Evolutionary conservation across 1,284 basidiomycete species (phyloP), one percentile per base, ranked within the genome.

Genomic region (Trametes pubescens): DNA sequence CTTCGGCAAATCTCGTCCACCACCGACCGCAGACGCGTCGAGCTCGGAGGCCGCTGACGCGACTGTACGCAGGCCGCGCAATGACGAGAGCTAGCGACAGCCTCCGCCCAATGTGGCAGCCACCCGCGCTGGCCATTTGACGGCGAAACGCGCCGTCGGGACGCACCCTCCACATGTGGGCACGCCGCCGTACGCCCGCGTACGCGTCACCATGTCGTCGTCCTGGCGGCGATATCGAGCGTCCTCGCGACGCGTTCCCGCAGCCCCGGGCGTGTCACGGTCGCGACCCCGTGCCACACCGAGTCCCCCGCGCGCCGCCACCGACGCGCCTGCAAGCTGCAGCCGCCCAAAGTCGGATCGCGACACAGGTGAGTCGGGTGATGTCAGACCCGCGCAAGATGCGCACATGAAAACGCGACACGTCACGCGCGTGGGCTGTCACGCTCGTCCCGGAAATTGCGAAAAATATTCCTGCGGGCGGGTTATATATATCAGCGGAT

Each of bases 321-420:
- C 11, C n/a, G 44, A 62, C 37, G n/a, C 40, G 44, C 55, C 49
- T 37, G 38, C 37, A 26, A 37, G n/a, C n/a, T n/a, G 18, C 54
- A 21, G 18, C 54, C 54, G 55, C 32, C 60, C 55, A 37, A 37
- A 48, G 40, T 37, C 43, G 43, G 61, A 43, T 43, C 46, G 57
- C 57, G 60, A 21, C 47, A 56, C 46, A 38, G 22, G 26, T 40
- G 47, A 24, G 53, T 51, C 53, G 38, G 62, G 44, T 61, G 63
- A 65, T 51, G 63, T 65, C 63, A 65, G 57, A 46, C 11, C 53
- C 53, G 58, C 62, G 62, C 62, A 48, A 64, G 48, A 63, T 63
- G 35, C 26, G 44, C 32, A 32, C 48, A 59, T 29, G 57, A 46
- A 21, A 53, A 51, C 63, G 63, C 63, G 63, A 57, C 54, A 32